Evolutionary conservation across 75 land plant genomes (phyloP), one percentile per base, ranked within the genome.

Genomic region (Ceratopteris richardii): DNA sequence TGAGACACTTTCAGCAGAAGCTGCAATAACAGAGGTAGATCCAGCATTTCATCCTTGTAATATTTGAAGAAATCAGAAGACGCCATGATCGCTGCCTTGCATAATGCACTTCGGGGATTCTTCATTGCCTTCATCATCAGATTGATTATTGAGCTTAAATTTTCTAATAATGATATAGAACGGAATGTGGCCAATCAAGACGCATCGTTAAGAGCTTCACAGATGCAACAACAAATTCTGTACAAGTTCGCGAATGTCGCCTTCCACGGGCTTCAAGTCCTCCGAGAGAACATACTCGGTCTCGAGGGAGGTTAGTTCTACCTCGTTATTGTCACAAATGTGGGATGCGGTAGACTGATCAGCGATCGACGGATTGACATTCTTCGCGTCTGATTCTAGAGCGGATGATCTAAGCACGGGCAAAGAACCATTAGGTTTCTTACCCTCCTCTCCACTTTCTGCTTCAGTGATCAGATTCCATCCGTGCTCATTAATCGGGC

Each of bases 41-140:
- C 54, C 7, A 84, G 67, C 31, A 85, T 51, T 2, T 36, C 56
- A 39, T 85, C 77, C 0, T 72, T 69, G 64, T 56, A 78, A 29
- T 65, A 63, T 0, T 31, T 66, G 69, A 85, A 85, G 20, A 81
- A 58, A 66, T 85, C 88, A 31, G 81, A 18, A 0, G 80, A 62
- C 20, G 84, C 77, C 88, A 85, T 81, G 40, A 85, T 75, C 1
- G 88, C 57, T 10, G 88, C 78, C 63, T 85, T 85, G 74, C 72
- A 72, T 3, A 85, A 40, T 7, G 84, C 81, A 66, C 88, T 85
- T 43, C 88, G 74, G 29, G 88, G 88, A 44, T 72, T 85, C 71
- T 85, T 85, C 84, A 85, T 74, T 1, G 84, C 64, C 52, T 81
- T 85, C 60, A 81, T 72, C 16, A 81, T 3, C 0, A 78, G 63